Conservation (phyloP, 2,329 filamentous ascomycete species). For the Stylonectria norvegica region DNA sequence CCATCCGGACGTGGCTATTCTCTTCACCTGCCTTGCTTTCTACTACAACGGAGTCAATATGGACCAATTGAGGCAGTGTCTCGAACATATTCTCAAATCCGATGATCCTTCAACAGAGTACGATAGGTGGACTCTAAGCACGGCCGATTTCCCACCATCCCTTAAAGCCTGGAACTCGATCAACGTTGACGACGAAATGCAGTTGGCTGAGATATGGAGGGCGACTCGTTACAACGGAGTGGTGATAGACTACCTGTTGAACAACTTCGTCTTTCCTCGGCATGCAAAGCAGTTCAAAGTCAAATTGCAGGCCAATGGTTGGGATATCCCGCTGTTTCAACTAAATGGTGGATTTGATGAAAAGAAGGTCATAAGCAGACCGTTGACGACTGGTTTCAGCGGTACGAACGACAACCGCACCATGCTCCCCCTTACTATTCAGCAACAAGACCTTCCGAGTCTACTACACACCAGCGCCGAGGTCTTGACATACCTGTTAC, state of each 20-base stretch:
- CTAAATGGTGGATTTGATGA: constrained; percentile 1
- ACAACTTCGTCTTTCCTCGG: constrained; percentile 62
- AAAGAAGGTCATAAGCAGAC: constrained; percentile 5
- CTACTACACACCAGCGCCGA: constrained; percentile 62
- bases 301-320: constrained; percentile 64
- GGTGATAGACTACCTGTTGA: constrained; percentile 59
- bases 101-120: constrained; percentile 59
- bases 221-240: constrained; percentile 47
- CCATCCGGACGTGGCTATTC: constrained; percentile 64
- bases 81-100: constrained; percentile 49
- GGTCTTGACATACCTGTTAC: constrained; percentile 58
- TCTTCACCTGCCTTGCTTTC: constrained; percentile 63
- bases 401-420: constrained; percentile 66
- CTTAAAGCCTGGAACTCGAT: constrained; percentile 56
- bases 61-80: constrained; percentile 46
- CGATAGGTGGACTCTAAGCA: constrained; percentile 46
- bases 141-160: constrained; percentile 43
- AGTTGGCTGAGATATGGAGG: constrained; percentile 52
- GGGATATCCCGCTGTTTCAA: constrained; percentile 59
- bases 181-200: constrained; percentile 56
- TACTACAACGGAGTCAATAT: constrained; percentile 59
- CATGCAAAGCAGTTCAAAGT: constrained; percentile 63
- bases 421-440: constrained; percentile 59
- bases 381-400: constrained; percentile 64
- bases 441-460: constrained; percentile 56